These are phyloP conservation scores for Mrakia frigida DNA, from an alignment of 768 basidiomycete genomes.

Conservation along the genomic window DNA sequence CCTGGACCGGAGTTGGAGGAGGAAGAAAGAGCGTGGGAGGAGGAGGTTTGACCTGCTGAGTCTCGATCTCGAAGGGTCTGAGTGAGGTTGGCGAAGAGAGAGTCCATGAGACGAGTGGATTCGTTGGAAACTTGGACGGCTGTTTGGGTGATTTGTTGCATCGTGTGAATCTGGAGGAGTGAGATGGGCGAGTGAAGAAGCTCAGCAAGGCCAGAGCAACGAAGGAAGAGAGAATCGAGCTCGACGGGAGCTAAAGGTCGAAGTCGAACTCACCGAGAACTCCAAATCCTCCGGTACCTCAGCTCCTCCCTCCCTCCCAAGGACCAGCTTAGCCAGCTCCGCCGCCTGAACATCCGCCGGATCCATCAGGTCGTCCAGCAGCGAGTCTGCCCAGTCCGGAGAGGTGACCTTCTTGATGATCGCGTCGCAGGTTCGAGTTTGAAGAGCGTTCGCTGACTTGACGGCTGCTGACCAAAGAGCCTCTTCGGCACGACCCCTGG, in stretches of 20 bases:
- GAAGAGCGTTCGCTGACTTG: slow-evolving; percentile 31
- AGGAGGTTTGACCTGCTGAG: not conserved
- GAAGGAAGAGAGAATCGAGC: not conserved
- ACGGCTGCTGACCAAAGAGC: slow-evolving; percentile 30
- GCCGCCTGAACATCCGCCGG: slow-evolving; percentile 11
- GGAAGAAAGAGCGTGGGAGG: not conserved
- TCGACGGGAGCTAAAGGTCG: slow-evolving; percentile 13
- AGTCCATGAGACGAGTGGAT: slow-evolving; percentile 23
- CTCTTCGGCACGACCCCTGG: slow-evolving; percentile 29
- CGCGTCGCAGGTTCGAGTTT: slow-evolving; percentile 23
- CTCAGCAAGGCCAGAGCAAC: not conserved
- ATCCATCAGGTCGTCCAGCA: slow-evolving; percentile 16
- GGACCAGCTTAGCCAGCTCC: not conserved
- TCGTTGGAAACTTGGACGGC: slow-evolving; percentile 28
- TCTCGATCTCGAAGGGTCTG: slow-evolving; percentile 12
- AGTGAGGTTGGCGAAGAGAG: slow-evolving; percentile 19
- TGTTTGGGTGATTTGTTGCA: slow-evolving; percentile 31
- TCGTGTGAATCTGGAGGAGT: slow-evolving; percentile 24
- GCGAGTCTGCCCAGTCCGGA: not conserved
- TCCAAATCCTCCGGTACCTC: slow-evolving; percentile 25
- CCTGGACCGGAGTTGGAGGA: not conserved
- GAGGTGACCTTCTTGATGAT: slow-evolving; percentile 16
- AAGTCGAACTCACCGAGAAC: slow-evolving; percentile 18
- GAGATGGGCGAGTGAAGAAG: too few relatives aligned
- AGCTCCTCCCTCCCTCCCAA: not conserved